A percentile compares a stretch with the other conserved stretches of the same genome.
Evolutionary conservation across 495 filamentous ascomycete species (phyloP).

Genomic region (Podospora didyma): DNA sequence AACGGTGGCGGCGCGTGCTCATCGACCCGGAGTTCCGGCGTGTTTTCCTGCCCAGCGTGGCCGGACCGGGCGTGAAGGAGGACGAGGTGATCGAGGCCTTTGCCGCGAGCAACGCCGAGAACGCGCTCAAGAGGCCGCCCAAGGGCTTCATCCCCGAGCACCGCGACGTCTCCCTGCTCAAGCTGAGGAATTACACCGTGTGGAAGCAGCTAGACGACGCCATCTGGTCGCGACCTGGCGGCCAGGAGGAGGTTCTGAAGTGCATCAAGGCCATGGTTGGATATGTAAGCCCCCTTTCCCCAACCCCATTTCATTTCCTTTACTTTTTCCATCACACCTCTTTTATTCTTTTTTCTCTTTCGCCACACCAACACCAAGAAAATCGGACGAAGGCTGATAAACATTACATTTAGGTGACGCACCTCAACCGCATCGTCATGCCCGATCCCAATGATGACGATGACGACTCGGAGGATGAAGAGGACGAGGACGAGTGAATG

Average conservation of each 20-base stretch:
- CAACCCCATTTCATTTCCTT: too few species aligned
- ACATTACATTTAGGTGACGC: slow-evolving; percentile 18
- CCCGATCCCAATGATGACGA: slow-evolving; percentile 50
- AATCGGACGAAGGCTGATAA: background rate
- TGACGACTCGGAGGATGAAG: slow-evolving; percentile 28
- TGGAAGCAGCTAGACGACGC: slow-evolving; percentile 55
- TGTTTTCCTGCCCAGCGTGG: slow-evolving; percentile 49
- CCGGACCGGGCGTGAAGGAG: slow-evolving; percentile 3
- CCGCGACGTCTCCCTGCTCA: slow-evolving; percentile 68
- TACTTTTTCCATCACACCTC: too few species aligned
- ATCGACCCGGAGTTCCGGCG: slow-evolving; percentile 52
- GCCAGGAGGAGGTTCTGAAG: slow-evolving; percentile 46
- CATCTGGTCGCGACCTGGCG: slow-evolving; percentile 46
- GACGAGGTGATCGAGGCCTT: slow-evolving; percentile 58
- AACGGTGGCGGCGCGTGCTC: slow-evolving; percentile 62
- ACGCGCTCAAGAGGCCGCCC: slow-evolving; percentile 77
- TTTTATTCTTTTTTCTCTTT: too few species aligned
- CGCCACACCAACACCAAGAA: too few species aligned
- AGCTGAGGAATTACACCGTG: slow-evolving; percentile 72
- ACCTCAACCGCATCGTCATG: slow-evolving; percentile 30
- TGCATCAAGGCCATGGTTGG: slow-evolving; percentile 50
- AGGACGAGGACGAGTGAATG: background rate
- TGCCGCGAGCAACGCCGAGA: slow-evolving; percentile 59
- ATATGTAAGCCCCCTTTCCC: slow-evolving; percentile 50
- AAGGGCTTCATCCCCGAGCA: slow-evolving; percentile 77